A percentile compares a stretch with the other conserved stretches of the same genome.
Evolutionary conservation across 73 alveolate species (phyloP).

Genomic region (Tetrahymena thermophila): DNA sequence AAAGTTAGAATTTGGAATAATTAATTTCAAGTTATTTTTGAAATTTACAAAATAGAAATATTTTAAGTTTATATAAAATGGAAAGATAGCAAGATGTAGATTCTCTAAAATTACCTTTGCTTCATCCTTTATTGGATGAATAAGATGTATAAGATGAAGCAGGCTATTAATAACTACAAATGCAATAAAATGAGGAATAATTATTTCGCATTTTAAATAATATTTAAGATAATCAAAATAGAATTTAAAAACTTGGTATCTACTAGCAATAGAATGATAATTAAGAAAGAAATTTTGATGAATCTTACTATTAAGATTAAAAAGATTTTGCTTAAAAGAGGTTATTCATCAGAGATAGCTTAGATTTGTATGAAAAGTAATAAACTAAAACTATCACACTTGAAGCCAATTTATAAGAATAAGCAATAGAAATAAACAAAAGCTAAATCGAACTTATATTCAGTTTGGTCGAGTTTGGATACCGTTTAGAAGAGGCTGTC

Average conservation of each 20-base stretch:
- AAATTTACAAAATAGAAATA: too few relatives aligned
- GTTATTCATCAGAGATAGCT: neutral
- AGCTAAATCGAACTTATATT: neutral
- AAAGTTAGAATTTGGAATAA: neutral
- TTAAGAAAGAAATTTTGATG: neutral
- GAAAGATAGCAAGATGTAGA: neutral
- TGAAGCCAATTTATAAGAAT: neutral
- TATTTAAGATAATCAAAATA: too few relatives aligned
- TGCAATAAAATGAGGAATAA: neutral
- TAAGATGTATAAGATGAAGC: neutral
- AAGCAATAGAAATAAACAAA: neutral
- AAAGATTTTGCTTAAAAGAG: neutral
- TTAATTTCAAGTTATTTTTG: neutral
- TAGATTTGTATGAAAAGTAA: neutral
- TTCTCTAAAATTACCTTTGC: neutral
- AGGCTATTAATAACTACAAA: too few relatives aligned
- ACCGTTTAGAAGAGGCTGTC: neutral
- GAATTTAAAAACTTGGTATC: neutral
- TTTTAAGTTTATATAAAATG: neutral
- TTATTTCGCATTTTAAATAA: too few relatives aligned
- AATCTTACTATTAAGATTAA: neutral
- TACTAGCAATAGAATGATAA: too few relatives aligned
- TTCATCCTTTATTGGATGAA: neutral
- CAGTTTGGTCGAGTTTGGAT: neutral
- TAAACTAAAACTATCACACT: neutral